Evolutionary conservation across 192 early-diverging fungal species (phyloP).

Genomic region (Coemansia sp.): DNA sequence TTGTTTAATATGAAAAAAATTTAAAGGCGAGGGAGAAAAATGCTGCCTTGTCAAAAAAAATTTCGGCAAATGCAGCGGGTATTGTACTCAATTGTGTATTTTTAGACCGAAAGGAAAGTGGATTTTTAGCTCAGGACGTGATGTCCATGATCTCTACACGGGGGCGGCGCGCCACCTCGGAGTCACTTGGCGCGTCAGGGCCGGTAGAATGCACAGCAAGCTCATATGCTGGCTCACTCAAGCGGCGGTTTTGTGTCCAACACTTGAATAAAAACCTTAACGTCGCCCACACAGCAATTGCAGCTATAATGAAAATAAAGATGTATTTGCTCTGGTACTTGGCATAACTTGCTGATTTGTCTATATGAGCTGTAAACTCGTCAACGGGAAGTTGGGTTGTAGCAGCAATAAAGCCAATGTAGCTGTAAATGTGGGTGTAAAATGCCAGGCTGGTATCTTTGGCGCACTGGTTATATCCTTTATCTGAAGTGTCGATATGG

Average conservation of each 20-base stretch:
- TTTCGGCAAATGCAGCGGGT: too few relatives aligned
- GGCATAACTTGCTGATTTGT: neutral
- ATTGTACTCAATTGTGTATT: neutral
- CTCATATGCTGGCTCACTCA: neutral
- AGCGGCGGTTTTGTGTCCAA: neutral
- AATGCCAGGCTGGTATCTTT: neutral
- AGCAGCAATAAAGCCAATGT: neutral
- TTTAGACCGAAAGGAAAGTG: neutral
- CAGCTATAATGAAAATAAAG: neutral
- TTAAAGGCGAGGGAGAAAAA: too few relatives aligned
- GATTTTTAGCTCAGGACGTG: neutral
- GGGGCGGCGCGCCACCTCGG: neutral
- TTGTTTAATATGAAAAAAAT: too few relatives aligned
- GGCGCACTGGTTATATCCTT: neutral
- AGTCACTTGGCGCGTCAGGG: too few relatives aligned
- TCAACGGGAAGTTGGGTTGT: neutral
- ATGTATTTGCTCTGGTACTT: neutral
- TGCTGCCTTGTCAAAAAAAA: too few relatives aligned
- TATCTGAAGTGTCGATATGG: neutral
- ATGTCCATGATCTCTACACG: neutral
- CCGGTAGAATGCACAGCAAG: neutral
- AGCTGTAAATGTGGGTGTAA: constrained; percentile 2
- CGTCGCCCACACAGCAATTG: neutral
- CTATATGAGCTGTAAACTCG: neutral
- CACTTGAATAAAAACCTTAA: neutral